Base-by-base conservation (phyloP, 495 filamentous ascomycete genomes). In the Parmelia sp. region DNA sequence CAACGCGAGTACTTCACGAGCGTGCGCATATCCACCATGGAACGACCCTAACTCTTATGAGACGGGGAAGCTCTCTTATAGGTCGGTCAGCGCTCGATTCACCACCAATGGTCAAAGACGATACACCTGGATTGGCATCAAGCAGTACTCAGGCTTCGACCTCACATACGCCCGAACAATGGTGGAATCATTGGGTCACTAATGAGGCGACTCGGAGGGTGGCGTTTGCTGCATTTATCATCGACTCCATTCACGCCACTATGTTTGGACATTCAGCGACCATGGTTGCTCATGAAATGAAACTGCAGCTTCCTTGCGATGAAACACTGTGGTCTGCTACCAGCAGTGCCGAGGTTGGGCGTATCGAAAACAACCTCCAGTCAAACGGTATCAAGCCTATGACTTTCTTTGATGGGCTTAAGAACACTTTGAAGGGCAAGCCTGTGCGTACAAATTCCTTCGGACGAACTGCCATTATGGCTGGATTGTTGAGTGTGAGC, bases 261-360 rank as follows among this genome's bases (percentile, higher is more conserved):
- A 96, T 98, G 90, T 98, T 97, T 75, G 94, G 94, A 0, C 94
- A 98, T 74, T 92, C 92, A 23, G 93, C 91, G 4, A 92, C 94
- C 37, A 96, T 97, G 92, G 92, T 96, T 19, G 92, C 94, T 5
- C 92, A 96, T 72, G 94, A 98, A 76, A 90, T 98, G 80, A 86
- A 90, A 29, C 79, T 97, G 14, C 90, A 94, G 2, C 77, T 98
- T 33, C 94, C 94, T 17, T 97, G 94, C 71, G 94, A 97, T 68
- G 94, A 97, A 72, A 84, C 88, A 33, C 76, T 97, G 29, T 98
- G 94, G 94, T 90, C 91, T 45, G 94, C 94, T 31, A 92, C 88
- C 15, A 96, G 88, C 72, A 88, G 89, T 58, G 83, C 88, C 3
- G 95, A 97, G 72, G 93, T 97, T 29, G 88, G 88, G 31, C 83